These are phyloP conservation scores for Nicotiana tabacum DNA, from an alignment of 257 asterid species.

Conservation along the genomic window DNA sequence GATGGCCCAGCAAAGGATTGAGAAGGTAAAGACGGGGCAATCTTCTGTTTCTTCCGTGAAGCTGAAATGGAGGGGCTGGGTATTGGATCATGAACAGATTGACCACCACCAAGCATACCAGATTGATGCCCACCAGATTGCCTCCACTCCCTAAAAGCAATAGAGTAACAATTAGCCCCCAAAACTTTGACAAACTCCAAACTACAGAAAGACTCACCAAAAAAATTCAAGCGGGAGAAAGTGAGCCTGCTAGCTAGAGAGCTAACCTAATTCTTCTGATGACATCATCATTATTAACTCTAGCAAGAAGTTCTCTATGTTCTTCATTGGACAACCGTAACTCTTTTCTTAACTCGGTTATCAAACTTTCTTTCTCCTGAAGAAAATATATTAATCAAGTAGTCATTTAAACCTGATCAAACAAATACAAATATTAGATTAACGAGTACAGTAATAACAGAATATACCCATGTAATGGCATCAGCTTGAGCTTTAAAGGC, in stretches of 20 bases:
- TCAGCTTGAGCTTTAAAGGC: constrained; percentile 97
- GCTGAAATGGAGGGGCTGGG: constrained; percentile 72
- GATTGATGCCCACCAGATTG: constrained; percentile 37
- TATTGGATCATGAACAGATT: constrained; percentile 46
- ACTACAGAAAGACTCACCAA: neutral
- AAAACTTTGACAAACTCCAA: neutral
- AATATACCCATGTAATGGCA: constrained; percentile 83
- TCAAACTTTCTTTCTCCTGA: constrained; percentile 89
- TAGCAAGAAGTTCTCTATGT: constrained; percentile 73
- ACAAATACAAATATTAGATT: constrained; percentile 26
- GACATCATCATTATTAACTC: constrained; percentile 76
- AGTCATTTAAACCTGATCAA: constrained; percentile 24
- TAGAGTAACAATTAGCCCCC: neutral
- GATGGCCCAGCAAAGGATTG: constrained; percentile 62
- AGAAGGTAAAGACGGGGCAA: constrained; percentile 43
- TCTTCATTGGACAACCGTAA: constrained; percentile 87
- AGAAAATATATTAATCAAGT: constrained; percentile 30
- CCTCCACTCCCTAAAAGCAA: constrained; percentile 55
- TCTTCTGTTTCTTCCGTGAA: constrained; percentile 62
- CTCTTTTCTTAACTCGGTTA: constrained; percentile 92
- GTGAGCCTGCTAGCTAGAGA: neutral
- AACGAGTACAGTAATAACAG: constrained; percentile 9
- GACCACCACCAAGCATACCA: constrained; percentile 40
- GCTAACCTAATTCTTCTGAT: constrained; percentile 73
- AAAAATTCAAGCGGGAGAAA: constrained; percentile 10